Percentiles rank a stretch among this genome's conserved stretches.
phyloP scores from a whole-genome alignment of 2,329 filamentous ascomycete genomes.

The Colletotrichum sp. region DNA sequence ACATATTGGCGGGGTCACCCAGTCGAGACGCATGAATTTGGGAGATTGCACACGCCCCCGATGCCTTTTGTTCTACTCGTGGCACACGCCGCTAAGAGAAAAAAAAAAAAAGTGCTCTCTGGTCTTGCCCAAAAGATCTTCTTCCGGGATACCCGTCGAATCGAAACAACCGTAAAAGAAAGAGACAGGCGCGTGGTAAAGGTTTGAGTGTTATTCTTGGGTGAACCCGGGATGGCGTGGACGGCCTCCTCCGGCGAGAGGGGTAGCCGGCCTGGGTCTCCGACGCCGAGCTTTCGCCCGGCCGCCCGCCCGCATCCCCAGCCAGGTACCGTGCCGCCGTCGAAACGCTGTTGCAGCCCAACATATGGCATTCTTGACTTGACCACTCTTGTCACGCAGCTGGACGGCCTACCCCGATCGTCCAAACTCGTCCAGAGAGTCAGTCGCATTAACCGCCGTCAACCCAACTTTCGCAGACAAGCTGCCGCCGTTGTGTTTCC shows the following conservation, averaged over 20 bases:
- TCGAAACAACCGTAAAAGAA: constrained; percentile 14
- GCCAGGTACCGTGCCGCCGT: neutral
- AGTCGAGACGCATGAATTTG: constrained; percentile 19
- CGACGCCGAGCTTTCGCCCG: neutral
- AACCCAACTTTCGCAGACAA: neutral
- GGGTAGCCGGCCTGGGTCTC: neutral
- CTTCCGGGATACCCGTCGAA: constrained; percentile 7
- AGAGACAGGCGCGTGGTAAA: neutral
- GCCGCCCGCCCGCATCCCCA: neutral
- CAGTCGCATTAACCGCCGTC: constrained; percentile 8
- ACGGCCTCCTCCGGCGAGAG: neutral
- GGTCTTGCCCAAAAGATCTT: neutral
- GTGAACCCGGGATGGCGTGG: neutral
- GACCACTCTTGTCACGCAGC: too few relatives aligned
- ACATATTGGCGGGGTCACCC: constrained; percentile 13
- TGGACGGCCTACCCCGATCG: neutral
- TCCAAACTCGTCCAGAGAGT: neutral
- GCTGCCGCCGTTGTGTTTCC: neutral
- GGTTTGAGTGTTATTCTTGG: neutral
- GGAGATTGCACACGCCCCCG: constrained; percentile 16
- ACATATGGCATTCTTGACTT: neutral
- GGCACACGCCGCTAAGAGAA: neutral
- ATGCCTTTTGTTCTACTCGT: neutral
- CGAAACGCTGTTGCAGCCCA: neutral
- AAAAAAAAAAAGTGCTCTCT: neutral